A percentile compares a stretch with the other conserved stretches of the same genome.
Evolutionary conservation across 164 flowering plant genomes (phyloP).

Genomic region (Paratinospora sagittata): DNA sequence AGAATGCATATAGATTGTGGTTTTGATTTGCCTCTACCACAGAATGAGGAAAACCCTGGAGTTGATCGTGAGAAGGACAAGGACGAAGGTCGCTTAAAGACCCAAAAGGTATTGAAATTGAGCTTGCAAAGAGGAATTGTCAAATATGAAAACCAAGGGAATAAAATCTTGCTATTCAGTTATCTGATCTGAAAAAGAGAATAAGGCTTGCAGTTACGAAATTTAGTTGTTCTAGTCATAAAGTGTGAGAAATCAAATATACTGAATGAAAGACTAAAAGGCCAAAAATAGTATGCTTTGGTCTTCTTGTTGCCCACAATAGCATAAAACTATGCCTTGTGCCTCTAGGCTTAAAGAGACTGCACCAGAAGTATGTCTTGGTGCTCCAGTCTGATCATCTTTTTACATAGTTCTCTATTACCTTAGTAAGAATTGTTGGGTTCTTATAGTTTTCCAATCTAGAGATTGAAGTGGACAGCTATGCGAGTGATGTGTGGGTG

Average conservation of each 20-base stretch:
- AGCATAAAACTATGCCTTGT: background rate
- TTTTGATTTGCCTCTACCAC: conserved; percentile 19
- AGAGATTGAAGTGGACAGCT: background rate
- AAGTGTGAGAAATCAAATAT: background rate
- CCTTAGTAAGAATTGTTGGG: no score
- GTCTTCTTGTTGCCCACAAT: background rate
- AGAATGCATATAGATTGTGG: background rate
- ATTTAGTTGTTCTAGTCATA: background rate
- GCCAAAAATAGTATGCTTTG: no score
- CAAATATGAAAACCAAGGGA: background rate
- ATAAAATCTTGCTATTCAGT: background rate
- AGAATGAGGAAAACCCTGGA: conserved; percentile 55
- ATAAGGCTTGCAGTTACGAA: background rate
- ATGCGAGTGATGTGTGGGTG: background rate
- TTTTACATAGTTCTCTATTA: background rate
- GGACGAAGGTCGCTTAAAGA: conserved; percentile 67
- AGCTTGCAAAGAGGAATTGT: background rate
- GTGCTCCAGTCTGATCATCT: background rate
- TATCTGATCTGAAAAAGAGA: background rate
- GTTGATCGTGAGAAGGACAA: conserved; percentile 76
- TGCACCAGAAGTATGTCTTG: background rate
- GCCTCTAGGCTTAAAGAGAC: no score
- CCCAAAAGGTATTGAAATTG: conserved; percentile 51
- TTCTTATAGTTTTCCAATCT: background rate
- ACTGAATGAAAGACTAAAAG: no score